These are phyloP conservation scores for Pulveroboletus ravenelii DNA, from an alignment of 768 basidiomycete genomes.

Conservation along the genomic window DNA sequence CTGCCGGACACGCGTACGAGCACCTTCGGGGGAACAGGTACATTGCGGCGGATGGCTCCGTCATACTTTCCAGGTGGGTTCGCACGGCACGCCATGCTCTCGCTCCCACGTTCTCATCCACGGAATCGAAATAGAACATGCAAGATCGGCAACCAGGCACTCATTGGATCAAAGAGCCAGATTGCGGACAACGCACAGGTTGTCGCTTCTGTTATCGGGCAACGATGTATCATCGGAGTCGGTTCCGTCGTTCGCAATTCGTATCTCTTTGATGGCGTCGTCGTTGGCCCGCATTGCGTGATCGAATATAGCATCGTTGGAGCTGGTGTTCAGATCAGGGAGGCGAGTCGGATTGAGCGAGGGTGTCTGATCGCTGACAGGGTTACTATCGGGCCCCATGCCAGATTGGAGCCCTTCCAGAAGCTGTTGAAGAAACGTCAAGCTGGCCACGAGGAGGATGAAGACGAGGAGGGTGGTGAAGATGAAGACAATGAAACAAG, in stretches of 20 bases:
- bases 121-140: constrained; percentile 52
- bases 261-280: constrained; percentile 78
- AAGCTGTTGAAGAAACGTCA: constrained; percentile 58
- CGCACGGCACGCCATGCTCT: background rate
- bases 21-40: constrained; percentile 87
- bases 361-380: constrained; percentile 83
- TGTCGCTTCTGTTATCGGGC: constrained; percentile 72
- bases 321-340: constrained; percentile 64
- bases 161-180: constrained; percentile 77
- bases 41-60: constrained; percentile 71
- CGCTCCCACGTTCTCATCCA: background rate
- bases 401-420: constrained; percentile 62
- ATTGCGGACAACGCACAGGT: constrained; percentile 67
- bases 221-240: constrained; percentile 66
- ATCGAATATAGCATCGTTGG: constrained; percentile 82
- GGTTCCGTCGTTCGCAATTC: constrained; percentile 65
- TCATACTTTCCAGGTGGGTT: constrained; percentile 75
- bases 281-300: constrained; percentile 65
- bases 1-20: constrained; percentile 77
- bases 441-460: constrained; percentile 27
- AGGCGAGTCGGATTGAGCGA: constrained; percentile 57
- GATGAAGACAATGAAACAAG: background rate
- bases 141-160: constrained; percentile 72
- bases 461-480: constrained; percentile 15
- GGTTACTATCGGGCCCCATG: constrained; percentile 73